Conservation (phyloP, 768 basidiomycete species). For the Collybia sordida region DNA sequence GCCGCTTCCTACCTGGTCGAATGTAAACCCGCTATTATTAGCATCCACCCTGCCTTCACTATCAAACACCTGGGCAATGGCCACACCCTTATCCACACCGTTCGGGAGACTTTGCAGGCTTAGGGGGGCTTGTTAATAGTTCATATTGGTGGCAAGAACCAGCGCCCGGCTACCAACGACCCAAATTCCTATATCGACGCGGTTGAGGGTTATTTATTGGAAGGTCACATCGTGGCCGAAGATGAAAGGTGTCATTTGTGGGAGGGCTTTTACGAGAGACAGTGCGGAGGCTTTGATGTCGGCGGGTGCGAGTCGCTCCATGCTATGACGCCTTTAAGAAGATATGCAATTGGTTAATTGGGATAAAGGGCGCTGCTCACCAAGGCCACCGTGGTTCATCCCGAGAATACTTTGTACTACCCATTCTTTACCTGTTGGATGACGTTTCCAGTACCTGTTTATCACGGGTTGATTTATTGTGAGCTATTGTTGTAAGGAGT, state of each 20-base stretch:
- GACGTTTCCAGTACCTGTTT: conserved; percentile 52
- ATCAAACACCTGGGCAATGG: conserved; percentile 29
- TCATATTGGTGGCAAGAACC: conserved; percentile 51
- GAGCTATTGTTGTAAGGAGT: too few relatives aligned
- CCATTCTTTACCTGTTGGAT: conserved; percentile 70
- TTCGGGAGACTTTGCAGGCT: conserved; percentile 28
- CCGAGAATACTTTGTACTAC: conserved; percentile 63
- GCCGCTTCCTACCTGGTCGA: conserved; percentile 40
- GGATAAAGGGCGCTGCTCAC: conserved; percentile 28
- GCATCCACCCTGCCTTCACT: conserved; percentile 29
- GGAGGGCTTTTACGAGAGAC: conserved; percentile 41
- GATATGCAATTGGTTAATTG: background rate
- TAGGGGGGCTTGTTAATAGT: conserved; percentile 37
- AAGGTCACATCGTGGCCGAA: conserved; percentile 39
- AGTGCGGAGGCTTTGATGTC: conserved; percentile 57
- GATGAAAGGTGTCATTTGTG: conserved; percentile 47
- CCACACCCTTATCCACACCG: conserved; percentile 16
- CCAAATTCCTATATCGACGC: conserved; percentile 56
- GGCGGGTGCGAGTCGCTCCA: conserved; percentile 54
- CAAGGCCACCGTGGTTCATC: conserved; percentile 70
- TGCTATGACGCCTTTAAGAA: conserved; percentile 40
- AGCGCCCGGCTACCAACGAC: conserved; percentile 37
- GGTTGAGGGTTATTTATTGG: conserved; percentile 36
- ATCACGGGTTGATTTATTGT: too few relatives aligned
- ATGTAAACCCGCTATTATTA: conserved; percentile 25